Percentiles rank a stretch among this genome's conserved stretches.
Conservation (phyloP, 805 yeast species). For the Barnettozyma vustinii region DNA sequence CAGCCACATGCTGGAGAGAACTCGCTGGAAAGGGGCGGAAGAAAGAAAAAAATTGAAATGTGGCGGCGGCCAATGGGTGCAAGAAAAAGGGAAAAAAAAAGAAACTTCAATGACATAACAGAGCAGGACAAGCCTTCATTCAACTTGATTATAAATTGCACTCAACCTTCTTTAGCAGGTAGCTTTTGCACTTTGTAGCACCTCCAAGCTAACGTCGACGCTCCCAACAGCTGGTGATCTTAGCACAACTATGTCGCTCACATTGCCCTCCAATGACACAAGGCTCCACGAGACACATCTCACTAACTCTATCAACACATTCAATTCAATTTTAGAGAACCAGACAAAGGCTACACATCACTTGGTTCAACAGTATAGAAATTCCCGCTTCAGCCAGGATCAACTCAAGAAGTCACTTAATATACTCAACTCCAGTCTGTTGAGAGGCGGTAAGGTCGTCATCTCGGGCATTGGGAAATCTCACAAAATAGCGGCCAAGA, state of each 20-base stretch:
- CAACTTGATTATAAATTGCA: background rate
- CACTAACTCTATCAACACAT: conserved; percentile 24
- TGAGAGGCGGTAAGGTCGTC: conserved; percentile 61
- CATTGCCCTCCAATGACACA: background rate
- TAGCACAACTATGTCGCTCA: background rate
- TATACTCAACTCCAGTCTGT: conserved; percentile 31
- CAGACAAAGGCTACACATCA: conserved; percentile 45
- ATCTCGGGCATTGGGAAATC: conserved; percentile 85
- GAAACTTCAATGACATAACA: background rate
- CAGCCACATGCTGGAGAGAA: background rate
- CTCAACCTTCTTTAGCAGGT: background rate
- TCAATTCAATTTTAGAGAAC: conserved; percentile 36
- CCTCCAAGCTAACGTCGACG: background rate
- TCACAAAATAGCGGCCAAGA: conserved; percentile 68
- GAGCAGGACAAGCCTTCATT: background rate
- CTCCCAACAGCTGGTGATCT: background rate
- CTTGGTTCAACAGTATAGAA: conserved; percentile 40
- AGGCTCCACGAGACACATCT: conserved; percentile 18
- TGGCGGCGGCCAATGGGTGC: background rate
- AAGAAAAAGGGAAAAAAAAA: background rate
- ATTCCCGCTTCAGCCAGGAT: conserved; percentile 39
- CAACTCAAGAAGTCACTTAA: conserved; percentile 40
- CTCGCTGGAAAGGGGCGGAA: background rate
- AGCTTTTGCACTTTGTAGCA: no score
- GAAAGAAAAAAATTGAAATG: background rate